Base-by-base conservation (phyloP, 2,329 filamentous ascomycete genomes). In the Ceratocystis diversiconidia region DNA sequence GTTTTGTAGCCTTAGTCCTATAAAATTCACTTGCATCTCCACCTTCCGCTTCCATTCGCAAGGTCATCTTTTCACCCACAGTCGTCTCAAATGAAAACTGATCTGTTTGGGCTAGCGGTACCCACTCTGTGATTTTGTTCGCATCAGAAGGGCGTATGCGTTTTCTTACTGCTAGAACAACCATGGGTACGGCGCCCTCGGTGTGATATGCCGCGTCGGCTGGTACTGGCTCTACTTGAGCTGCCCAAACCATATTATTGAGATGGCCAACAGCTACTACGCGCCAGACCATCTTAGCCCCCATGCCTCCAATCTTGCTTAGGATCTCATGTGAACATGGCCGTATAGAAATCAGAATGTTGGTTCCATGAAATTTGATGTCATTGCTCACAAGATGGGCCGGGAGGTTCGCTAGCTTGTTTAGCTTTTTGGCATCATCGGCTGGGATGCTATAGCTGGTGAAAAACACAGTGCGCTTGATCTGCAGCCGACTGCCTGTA, bases 401-500 rank as follows among this genome's bases (percentile, higher is more conserved):
- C 3, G 87, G 86, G 22, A 90, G 77, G 63, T 84, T 75, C 36
- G 86, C 84, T n/a, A 95, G 80, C 5, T 82, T 81, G 65, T 89
- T 82, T 46, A 97, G 79, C 65, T 82, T 84, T 71, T 88, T 83
- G 1, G 86, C 87, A 73, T 94, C 89, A 30, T 82, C 79, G 61
- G 84, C 79, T 50, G 80, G 80, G 69, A 99, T 86, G 75, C 95
- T 84, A 75, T 99, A 97, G 62, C 90, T 90, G 1, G 94, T 96
- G 76, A 92, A 96, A 75, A 91, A 90, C 62, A 96, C 87, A 1
- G 85, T 90, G 73, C 92, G 92, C 74, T 89, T 90, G 73, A 99
- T 90, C 70, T 83, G 81, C 68, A 94, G 79, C 59, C 76, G 77
- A 50, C 76, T 73, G 36, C 66, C 65, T 8, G 17, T 28, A 30